Percentiles rank a stretch among this genome's conserved stretches.
Evolutionary conservation across 768 basidiomycete species (phyloP).

Genomic region (Boletus coccyginus): DNA sequence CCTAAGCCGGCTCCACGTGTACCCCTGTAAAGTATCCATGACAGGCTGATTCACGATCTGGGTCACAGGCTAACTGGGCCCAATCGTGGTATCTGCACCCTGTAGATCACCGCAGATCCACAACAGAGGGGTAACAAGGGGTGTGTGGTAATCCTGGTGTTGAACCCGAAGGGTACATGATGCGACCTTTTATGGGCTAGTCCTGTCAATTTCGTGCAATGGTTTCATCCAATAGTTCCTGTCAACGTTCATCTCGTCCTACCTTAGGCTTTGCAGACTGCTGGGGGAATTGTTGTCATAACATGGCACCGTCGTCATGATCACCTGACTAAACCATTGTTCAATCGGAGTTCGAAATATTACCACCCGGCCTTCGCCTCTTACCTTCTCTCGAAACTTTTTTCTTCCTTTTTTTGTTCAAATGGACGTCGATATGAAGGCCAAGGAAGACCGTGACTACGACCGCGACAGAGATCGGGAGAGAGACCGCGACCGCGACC

Average conservation of each 20-base stretch:
- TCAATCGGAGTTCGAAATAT: conserved; percentile 21
- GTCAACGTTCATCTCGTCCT: too few species aligned
- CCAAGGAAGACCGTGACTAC: conserved; percentile 70
- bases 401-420: conserved; percentile 11
- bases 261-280: too few species aligned
- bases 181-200: too few species aligned
- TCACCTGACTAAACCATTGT: conserved; percentile 12
- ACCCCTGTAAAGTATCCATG: neutral
- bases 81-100: neutral
- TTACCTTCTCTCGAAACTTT: conserved; percentile 4
- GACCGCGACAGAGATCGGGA: conserved; percentile 52
- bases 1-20: conserved; percentile 6
- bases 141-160: neutral
- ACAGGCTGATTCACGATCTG: neutral
- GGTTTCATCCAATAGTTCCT: too few species aligned
- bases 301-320: neutral
- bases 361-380: conserved; percentile 8
- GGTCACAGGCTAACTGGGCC: neutral
- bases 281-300: neutral
- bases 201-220: neutral
- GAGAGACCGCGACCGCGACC: conserved; percentile 36
- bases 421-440: conserved; percentile 85
- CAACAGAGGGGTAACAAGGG: neutral
- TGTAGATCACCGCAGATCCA: neutral
- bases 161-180: neutral